Evolutionary conservation across 768 basidiomycete genomes (phyloP), one percentile per base, ranked within the genome.

Genomic region (Suillus spraguei): DNA sequence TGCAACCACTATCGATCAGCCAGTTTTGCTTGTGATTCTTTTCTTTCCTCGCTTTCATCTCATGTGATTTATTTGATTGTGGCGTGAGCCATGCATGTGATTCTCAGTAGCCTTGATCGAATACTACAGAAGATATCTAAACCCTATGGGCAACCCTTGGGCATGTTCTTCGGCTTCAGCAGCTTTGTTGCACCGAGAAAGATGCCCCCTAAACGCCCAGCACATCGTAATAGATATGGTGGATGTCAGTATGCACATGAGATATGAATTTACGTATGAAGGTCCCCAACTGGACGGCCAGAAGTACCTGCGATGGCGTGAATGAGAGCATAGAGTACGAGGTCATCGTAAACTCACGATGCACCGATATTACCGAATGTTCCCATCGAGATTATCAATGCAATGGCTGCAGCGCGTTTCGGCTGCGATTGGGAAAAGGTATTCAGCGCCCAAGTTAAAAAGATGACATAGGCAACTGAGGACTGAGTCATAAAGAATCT

Each of bases 361-460:
- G 93, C 91, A 49, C 86, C 78, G 39, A 96, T 81, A 76, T 95
- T 95, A 0, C 94, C 94, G 8, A 91, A 80, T 68, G 92, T 87
- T 14, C 88, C 88, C 69, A 92, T 85, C 38, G 89, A 85, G 73
- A 93, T 94, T 70, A 94, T 85, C 61, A 91, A 74, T 1, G 92
- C 94, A 46, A 96, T 79, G 20, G 88, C 89, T n/a, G 94, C 88
- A 10, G 93, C 91, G 8, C 94, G 87, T 74, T 95, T 95, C 22
- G 88, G 85, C 3, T 91, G 86, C 32, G 94, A 87, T n/a, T 88
- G 85, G 22, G 91, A 87, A 75, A 96, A 80, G 13, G 81, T 80
- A 66, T 80, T 83, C 60, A 79, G 79, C 58, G 83, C 76, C 85
- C 82, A 83, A 20, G 81, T 74, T 69, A 78, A 77, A 69, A 91